phyloP scores from a whole-genome alignment of 2,329 filamentous ascomycete genomes.

The Ascocoryne sarcoides region DNA sequence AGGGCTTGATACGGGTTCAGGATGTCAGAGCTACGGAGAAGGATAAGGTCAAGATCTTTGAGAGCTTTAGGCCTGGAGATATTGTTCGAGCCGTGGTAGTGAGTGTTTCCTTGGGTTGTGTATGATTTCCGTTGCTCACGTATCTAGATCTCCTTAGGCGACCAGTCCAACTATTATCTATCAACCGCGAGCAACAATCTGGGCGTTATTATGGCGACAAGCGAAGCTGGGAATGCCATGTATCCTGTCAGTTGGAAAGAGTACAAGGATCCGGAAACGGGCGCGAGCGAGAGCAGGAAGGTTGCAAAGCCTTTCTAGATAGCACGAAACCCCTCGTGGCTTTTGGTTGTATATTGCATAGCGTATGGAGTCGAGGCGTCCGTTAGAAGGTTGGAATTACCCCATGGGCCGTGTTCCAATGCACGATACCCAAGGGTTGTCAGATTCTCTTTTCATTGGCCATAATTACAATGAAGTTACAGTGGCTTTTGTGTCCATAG shows the following conservation, averaged over 20 bases:
- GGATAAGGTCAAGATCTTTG: conserved; percentile 83
- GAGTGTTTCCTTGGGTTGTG: conserved; percentile 7
- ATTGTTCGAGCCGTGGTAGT: conserved; percentile 80
- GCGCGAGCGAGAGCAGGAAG: conserved; percentile 71
- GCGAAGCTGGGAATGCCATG: conserved; percentile 83
- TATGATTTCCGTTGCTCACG: background rate
- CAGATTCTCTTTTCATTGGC: too few species aligned
- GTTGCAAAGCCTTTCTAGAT: conserved; percentile 78
- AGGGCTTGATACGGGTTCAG: conserved; percentile 76
- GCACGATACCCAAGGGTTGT: too few species aligned
- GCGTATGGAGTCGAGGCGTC: background rate
- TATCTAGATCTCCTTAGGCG: conserved; percentile 73
- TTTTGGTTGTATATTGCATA: background rate
- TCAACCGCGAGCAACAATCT: conserved; percentile 85
- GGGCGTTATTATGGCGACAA: conserved; percentile 87
- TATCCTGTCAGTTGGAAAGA: conserved; percentile 93
- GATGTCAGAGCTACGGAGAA: conserved; percentile 94
- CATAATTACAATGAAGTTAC: too few species aligned
- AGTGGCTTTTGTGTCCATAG: too few species aligned
- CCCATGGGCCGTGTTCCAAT: too few species aligned
- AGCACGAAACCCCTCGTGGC: background rate
- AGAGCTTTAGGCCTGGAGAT: conserved; percentile 88
- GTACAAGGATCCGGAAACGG: conserved; percentile 76
- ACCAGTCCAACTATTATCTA: conserved; percentile 94
- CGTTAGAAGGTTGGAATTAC: too few species aligned